Base-by-base conservation (phyloP, 208 protist species). In the Trypanosoma congolense region DNA sequence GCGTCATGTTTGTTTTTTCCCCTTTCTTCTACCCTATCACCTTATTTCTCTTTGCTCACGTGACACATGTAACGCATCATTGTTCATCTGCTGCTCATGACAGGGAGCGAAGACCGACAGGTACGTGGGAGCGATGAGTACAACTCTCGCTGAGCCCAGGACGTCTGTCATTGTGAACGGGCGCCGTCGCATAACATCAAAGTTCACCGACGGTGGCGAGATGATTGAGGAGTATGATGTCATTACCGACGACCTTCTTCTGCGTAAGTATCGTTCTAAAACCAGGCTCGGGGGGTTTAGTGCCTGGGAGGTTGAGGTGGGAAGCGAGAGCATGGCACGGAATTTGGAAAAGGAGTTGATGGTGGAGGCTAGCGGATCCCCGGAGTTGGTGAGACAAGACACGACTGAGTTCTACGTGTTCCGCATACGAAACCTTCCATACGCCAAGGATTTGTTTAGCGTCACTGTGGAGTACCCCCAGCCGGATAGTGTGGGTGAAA, bases 171-270 rank as follows among this genome's bases (percentile, higher is more conserved):
- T 96, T 56, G 58, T 61, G 3, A 84, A 84, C 50, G 90, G 80
- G 14, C 68, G 87, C 3, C 80, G 79, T 45, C 88, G 80, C 25
- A 78, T 97, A 33, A 92, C 90, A 41, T 92, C 85, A 28, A 93
- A 80, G 33, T 95, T 86, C 46, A 81, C 75, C 10, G 89, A 97
- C 64, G 90, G 83, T 0, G 69, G 58, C 8, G 95, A 98, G 65
- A 66, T 97, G 69, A 51, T 96, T 1, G 92, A 98, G 70, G 92
- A 97, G 69, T 98, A 82, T 56, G 95, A 98, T 42, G 66, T 97
- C 22, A 83, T 94, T 38, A 97, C 85, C 0, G 92, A 98, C 51
- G 73, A 90, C 35, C 75, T 98, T 50, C 72, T 96, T 12, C 57
- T 97, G 28, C 73, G 95, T 12, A 97, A 97, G 71, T 55, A 62